phyloP scores from a whole-genome alignment of 2,329 filamentous ascomycete genomes.

The Ophiostoma sp. region DNA sequence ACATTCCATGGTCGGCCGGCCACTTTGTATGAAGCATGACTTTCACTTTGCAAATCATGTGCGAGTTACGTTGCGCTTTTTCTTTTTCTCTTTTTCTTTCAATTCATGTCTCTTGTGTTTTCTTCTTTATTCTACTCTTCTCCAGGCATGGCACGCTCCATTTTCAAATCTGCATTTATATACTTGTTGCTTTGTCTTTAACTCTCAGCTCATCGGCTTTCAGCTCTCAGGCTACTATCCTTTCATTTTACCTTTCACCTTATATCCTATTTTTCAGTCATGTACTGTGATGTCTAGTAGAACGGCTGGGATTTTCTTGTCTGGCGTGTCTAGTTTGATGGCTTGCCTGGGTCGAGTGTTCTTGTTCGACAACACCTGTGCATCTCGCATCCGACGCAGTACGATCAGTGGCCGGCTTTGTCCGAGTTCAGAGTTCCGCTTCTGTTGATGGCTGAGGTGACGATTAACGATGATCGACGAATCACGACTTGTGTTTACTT shows the following conservation, averaged over 20 bases:
- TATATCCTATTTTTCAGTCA: neutral
- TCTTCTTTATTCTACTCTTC: neutral
- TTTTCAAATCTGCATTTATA: neutral
- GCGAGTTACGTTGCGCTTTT: neutral
- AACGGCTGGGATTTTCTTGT: neutral
- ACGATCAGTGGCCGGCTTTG: neutral
- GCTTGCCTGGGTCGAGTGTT: neutral
- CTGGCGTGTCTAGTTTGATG: neutral
- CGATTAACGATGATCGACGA: slow-evolving; percentile 11
- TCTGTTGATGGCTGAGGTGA: neutral
- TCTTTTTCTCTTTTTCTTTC: neutral
- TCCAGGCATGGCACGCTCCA: neutral
- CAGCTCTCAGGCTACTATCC: neutral
- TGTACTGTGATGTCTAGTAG: neutral
- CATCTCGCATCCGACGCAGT: neutral
- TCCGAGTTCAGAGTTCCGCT: neutral
- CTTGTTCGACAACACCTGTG: neutral
- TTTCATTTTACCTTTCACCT: neutral
- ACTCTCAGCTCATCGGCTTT: neutral
- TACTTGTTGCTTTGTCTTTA: neutral
- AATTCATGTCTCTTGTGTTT: neutral
- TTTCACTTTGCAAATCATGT: neutral
- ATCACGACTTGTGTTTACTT: neutral
- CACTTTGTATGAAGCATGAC: neutral
- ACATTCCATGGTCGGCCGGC: neutral